Percentiles rank a stretch among this genome's conserved stretches.
Evolutionary conservation across 768 basidiomycete genomes (phyloP).

Genomic region (Mycena albidolilacea): DNA sequence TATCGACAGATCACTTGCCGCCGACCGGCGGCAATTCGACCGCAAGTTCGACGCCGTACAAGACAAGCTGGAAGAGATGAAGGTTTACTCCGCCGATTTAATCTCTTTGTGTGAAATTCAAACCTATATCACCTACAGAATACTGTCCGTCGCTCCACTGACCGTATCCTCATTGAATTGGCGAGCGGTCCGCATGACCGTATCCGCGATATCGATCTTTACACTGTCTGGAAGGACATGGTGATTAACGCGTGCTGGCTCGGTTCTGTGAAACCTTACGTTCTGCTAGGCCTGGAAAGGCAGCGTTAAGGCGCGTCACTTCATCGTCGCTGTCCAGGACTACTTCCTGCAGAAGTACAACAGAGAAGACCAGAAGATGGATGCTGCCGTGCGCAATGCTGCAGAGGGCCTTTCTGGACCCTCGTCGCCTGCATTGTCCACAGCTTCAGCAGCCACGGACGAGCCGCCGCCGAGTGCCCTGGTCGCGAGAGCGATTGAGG

Average conservation of each 20-base stretch:
- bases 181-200: conserved; percentile 61
- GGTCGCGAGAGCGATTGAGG: conserved; percentile 2
- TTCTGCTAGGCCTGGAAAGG: conserved; percentile 62
- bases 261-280: not conserved
- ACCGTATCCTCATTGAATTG: conserved; percentile 58
- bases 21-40: conserved; percentile 61
- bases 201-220: conserved; percentile 62
- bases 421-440: conserved; percentile 30
- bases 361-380: conserved; percentile 10
- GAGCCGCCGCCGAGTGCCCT: conserved; percentile 2
- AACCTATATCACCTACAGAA: not conserved
- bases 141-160: conserved; percentile 18
- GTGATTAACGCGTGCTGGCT: not conserved
- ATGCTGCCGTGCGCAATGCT: not conserved
- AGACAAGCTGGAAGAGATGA: conserved; percentile 39
- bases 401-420: conserved; percentile 6
- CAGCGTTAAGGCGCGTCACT: conserved; percentile 66
- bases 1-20: conserved; percentile 53
- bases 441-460: conserved; percentile 12
- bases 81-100: conserved; percentile 32
- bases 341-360: conserved; percentile 49
- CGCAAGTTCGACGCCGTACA: conserved; percentile 55
- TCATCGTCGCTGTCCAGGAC: conserved; percentile 61
- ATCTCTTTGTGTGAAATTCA: too few species aligned
- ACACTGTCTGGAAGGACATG: conserved; percentile 63